Percentiles rank a stretch among this genome's conserved stretches.
Evolutionary conservation across 2,329 filamentous ascomycete species (phyloP).

Genomic region (Pyrenochaeta sp.): DNA sequence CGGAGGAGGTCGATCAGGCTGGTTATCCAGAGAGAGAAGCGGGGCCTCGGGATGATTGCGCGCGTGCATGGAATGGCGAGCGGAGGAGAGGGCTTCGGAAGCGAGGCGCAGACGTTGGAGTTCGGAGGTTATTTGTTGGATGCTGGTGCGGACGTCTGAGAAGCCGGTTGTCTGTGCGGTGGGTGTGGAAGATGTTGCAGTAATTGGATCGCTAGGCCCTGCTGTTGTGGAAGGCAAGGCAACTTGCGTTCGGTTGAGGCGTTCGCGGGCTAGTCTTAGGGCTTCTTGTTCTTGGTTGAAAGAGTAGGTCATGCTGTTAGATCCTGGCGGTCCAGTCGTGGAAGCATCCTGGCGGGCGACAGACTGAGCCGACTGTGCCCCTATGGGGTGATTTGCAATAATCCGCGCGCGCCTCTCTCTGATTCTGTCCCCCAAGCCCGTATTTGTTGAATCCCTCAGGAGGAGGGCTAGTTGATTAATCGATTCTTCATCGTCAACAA

Average conservation of each 20-base stretch:
- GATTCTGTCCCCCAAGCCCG: too few relatives aligned
- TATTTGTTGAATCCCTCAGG: neutral
- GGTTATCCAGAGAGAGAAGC: constrained; percentile 54
- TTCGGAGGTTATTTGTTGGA: constrained; percentile 27
- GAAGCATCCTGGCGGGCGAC: neutral
- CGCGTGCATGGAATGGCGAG: constrained; percentile 23
- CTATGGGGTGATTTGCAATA: too few relatives aligned
- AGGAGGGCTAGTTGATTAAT: neutral
- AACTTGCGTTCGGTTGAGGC: neutral
- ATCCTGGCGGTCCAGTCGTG: neutral
- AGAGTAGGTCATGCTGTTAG: neutral
- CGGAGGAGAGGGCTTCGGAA: constrained; percentile 22
- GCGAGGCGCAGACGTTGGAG: constrained; percentile 27
- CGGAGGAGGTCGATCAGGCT: constrained; percentile 57
- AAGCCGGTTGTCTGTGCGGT: constrained; percentile 1
- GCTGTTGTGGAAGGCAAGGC: constrained; percentile 4
- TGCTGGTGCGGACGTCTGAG: constrained; percentile 23
- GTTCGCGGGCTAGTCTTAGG: neutral
- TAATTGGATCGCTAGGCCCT: constrained; percentile 1
- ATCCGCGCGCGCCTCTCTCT: too few relatives aligned
- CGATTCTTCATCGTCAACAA: neutral
- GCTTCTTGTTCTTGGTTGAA: neutral
- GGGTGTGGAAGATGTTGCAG: constrained; percentile 10
- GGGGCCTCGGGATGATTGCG: constrained; percentile 22
- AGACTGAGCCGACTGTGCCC: too few relatives aligned